phyloP scores from a whole-genome alignment of 495 filamentous ascomycete species.

The Annulohypoxylon maeteangense region DNA sequence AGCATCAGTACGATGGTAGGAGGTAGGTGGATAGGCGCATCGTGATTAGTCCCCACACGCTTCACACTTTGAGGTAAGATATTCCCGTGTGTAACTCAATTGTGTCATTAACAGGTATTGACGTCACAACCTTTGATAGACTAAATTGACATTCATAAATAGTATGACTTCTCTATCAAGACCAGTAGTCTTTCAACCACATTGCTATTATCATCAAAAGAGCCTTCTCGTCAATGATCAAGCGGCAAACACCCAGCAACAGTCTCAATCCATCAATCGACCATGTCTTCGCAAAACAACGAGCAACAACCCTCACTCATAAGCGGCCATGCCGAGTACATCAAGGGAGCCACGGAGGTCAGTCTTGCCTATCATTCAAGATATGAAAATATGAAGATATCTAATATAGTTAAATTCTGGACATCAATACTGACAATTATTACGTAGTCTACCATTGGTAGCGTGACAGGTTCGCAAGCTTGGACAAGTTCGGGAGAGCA shows the following conservation, averaged over 20 bases:
- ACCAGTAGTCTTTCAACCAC: no score
- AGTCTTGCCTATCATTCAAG: neutral
- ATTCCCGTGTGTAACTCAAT: slow-evolving; percentile 31
- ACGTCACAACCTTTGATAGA: slow-evolving; percentile 29
- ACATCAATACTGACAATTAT: slow-evolving; percentile 13
- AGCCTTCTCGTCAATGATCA: no score
- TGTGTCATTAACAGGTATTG: slow-evolving; percentile 32
- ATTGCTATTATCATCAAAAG: no score
- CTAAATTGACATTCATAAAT: slow-evolving; percentile 8
- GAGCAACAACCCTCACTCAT: slow-evolving; percentile 54
- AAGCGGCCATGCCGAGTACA: slow-evolving; percentile 57
- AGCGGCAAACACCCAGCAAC: no score
- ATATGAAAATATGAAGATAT: neutral
- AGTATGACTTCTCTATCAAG: slow-evolving; percentile 8
- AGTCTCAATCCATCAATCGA: no score
- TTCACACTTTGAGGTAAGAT: slow-evolving; percentile 33
- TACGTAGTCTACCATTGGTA: slow-evolving; percentile 52
- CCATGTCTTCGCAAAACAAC: slow-evolving; percentile 46
- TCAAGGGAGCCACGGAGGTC: slow-evolving; percentile 62
- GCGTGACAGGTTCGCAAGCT: slow-evolving; percentile 54
- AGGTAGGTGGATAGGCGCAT: no score
- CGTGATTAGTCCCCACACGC: no score
- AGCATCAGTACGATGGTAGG: no score
- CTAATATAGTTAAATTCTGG: no score
- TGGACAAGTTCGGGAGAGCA: slow-evolving; percentile 59